These are phyloP conservation scores for Colletotrichum noveboracense DNA, from an alignment of 2,329 filamentous ascomycete species.

Conservation along the genomic window DNA sequence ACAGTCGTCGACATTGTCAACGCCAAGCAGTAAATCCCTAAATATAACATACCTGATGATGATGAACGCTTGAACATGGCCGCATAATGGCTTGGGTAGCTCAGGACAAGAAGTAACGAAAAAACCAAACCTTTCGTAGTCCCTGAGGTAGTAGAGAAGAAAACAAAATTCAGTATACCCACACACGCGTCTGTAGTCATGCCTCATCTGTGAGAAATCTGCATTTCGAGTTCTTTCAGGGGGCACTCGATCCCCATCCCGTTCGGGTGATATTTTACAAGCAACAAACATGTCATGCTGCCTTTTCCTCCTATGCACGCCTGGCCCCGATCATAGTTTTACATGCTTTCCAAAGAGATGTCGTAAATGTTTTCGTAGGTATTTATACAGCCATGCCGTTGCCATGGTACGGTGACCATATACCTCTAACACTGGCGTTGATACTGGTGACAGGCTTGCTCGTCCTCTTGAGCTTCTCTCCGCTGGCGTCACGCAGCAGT, in stretches of 20 bases:
- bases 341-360: slow-evolving; percentile 3
- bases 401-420: slow-evolving; percentile 75
- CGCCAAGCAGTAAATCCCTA: slow-evolving; percentile 50
- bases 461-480: slow-evolving; percentile 71
- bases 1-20: slow-evolving; percentile 66
- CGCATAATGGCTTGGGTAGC: not conserved
- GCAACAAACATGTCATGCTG: not conserved
- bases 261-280: slow-evolving; percentile 15
- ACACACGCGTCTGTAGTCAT: not conserved
- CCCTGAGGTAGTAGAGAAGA: not conserved
- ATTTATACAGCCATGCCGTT: slow-evolving; percentile 57
- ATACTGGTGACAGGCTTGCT: slow-evolving; percentile 70
- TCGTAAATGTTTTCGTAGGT: not conserved
- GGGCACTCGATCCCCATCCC: slow-evolving; percentile 4
- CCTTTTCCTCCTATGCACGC: slow-evolving; percentile 1
- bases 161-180: slow-evolving; percentile 10
- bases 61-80: slow-evolving; percentile 7
- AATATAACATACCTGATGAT: slow-evolving; percentile 12
- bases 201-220: not conserved
- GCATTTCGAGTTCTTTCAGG: not conserved
- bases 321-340: slow-evolving; percentile 1
- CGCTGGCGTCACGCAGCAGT: slow-evolving; percentile 74
- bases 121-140: not conserved
- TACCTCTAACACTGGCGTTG: slow-evolving; percentile 70
- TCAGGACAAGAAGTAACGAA: not conserved